Evolutionary conservation across 139 green algal genomes (phyloP).

Genomic region (Chlamydomonas eustigma): DNA sequence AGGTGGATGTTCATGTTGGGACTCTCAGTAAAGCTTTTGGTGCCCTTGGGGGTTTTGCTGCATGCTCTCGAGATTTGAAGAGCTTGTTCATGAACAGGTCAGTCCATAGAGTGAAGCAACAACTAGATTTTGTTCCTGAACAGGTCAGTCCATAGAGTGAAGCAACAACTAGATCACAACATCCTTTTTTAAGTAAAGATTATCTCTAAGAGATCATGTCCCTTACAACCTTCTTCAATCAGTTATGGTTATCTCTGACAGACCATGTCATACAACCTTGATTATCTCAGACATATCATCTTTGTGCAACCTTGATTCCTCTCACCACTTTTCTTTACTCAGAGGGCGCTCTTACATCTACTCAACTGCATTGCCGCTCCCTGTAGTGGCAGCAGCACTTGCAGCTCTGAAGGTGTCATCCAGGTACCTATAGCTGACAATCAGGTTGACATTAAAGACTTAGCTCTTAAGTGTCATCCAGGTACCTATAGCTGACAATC

Average conservation of each 20-base stretch:
- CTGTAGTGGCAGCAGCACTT: slow-evolving; percentile 69
- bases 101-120: neutral
- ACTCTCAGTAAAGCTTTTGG: slow-evolving; percentile 94
- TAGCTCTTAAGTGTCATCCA: slow-evolving; percentile 47
- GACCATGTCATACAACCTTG: neutral
- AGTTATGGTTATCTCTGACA: neutral
- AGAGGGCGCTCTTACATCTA: slow-evolving; percentile 68
- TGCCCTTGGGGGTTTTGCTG: slow-evolving; percentile 81
- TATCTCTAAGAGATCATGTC: neutral
- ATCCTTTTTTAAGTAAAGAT: no score
- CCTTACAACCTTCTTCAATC: neutral
- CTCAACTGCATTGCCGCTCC: slow-evolving; percentile 78
- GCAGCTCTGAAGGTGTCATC: slow-evolving; percentile 58
- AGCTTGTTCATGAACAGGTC: neutral
- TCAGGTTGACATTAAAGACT: no score
- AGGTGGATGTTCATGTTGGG: slow-evolving; percentile 87
- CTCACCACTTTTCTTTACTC: no score
- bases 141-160: neutral
- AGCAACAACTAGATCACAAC: no score
- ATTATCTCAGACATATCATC: neutral
- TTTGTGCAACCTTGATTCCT: no score
- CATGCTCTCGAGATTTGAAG: slow-evolving; percentile 27
- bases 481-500: no score
- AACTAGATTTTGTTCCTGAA: neutral
- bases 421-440: no score